A percentile compares a stretch with the other conserved stretches of the same genome.
These are phyloP conservation scores for Akanthomyces muscarius DNA, from an alignment of 2,329 filamentous ascomycete genomes.

Conservation along the genomic window DNA sequence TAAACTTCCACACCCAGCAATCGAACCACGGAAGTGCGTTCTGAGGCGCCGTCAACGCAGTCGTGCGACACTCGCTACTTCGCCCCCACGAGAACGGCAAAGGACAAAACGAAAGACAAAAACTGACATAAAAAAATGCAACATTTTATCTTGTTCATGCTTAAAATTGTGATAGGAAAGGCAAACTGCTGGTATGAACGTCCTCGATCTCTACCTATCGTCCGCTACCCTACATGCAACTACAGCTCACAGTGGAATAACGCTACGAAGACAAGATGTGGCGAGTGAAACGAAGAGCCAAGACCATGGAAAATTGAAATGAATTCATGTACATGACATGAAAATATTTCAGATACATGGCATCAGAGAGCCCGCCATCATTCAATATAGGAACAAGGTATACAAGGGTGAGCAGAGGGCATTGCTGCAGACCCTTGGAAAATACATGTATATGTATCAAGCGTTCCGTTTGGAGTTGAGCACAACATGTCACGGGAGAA, in stretches of 20 bases:
- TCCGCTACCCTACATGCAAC: not conserved
- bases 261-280: slow-evolving; percentile 39
- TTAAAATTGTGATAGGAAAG: too few species aligned
- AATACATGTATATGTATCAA: not conserved
- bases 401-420: slow-evolving; percentile 50
- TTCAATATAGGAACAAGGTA: slow-evolving; percentile 54
- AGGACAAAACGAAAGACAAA: not conserved
- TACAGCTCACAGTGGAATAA: not conserved
- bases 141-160: not conserved
- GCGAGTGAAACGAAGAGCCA: slow-evolving; percentile 62
- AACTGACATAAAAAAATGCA: not conserved
- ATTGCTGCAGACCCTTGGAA: slow-evolving; percentile 46
- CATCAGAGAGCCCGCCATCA: slow-evolving; percentile 58
- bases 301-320: slow-evolving; percentile 39
- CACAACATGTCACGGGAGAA: not conserved
- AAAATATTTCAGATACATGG: slow-evolving; percentile 31
- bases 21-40: too few species aligned
- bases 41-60: too few species aligned
- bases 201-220: not conserved
- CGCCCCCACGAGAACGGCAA: too few species aligned
- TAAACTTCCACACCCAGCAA: too few species aligned
- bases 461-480: not conserved
- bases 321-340: slow-evolving; percentile 38
- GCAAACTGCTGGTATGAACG: not conserved
- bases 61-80: too few species aligned